These are phyloP conservation scores for Beauveria sp. DNA, from an alignment of 2,329 filamentous ascomycete genomes.

Conservation along the genomic window DNA sequence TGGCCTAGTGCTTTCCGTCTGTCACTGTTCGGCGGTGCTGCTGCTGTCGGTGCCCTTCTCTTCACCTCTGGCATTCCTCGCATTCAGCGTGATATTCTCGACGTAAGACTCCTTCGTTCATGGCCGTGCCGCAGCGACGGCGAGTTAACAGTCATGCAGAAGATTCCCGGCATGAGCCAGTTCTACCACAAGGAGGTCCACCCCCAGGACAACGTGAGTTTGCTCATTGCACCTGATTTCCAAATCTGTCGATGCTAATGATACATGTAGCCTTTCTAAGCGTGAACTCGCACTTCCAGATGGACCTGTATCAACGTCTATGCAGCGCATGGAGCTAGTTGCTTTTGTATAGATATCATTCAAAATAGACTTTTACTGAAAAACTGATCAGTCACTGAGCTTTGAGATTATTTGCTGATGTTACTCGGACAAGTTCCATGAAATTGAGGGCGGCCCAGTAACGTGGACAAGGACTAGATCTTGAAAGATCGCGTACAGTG, in stretches of 20 bases:
- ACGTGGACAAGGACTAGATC: not conserved
- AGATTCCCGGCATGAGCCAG: slow-evolving; percentile 45
- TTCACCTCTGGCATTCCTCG: slow-evolving; percentile 55
- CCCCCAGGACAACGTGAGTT: slow-evolving; percentile 55
- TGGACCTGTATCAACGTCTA: slow-evolving; percentile 21
- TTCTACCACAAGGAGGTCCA: slow-evolving; percentile 47
- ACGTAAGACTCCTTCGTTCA: slow-evolving; percentile 29
- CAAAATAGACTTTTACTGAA: slow-evolving; percentile 9
- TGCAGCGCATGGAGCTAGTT: slow-evolving; percentile 11
- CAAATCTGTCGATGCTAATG: slow-evolving; percentile 17
- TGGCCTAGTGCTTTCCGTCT: slow-evolving; percentile 40
- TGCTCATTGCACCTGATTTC: not conserved
- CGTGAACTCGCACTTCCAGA: slow-evolving; percentile 22
- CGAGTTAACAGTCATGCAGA: slow-evolving; percentile 31
- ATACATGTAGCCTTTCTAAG: slow-evolving; percentile 32
- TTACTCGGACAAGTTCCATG: not conserved
- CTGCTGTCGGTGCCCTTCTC: slow-evolving; percentile 50
- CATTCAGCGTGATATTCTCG: slow-evolving; percentile 51
- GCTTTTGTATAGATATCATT: slow-evolving; percentile 12
- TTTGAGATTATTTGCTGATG: not conserved
- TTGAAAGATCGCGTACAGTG: slow-evolving; percentile 1
- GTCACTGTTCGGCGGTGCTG: slow-evolving; percentile 49
- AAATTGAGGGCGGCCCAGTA: not conserved
- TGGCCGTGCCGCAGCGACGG: not conserved
- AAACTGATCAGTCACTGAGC: not conserved